Conservation (phyloP, 2,329 filamentous ascomycete species). For the Aaosphaeria arxii region DNA sequence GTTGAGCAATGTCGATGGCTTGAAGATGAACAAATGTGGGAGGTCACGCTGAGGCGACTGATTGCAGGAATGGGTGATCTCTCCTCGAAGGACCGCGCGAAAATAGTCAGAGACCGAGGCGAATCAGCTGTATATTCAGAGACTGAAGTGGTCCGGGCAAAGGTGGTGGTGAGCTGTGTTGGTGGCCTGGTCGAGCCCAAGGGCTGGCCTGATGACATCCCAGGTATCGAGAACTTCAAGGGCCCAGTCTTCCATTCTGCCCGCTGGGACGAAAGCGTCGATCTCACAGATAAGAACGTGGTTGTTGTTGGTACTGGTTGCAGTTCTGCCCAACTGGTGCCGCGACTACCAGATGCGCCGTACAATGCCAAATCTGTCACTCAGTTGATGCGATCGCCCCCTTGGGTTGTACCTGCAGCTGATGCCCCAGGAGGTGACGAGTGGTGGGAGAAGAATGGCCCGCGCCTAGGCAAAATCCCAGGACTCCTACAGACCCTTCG, state of each 20-base stretch:
- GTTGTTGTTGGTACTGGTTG: constrained; percentile 59
- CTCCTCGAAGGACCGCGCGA: constrained; percentile 45
- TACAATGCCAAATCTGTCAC: constrained; percentile 56
- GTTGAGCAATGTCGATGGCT: constrained; percentile 53
- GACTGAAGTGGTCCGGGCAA: constrained; percentile 52
- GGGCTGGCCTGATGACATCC: constrained; percentile 48
- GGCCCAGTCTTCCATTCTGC: constrained; percentile 59
- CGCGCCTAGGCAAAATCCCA: constrained; percentile 48
- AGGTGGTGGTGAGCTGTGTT: constrained; percentile 54
- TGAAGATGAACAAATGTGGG: constrained; percentile 54
- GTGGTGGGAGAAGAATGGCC: constrained; percentile 47
- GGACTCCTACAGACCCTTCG: constrained; percentile 48
- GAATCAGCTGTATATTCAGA: constrained; percentile 47
- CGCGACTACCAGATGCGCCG: constrained; percentile 46
- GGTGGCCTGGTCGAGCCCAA: constrained; percentile 57
- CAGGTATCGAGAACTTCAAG: constrained; percentile 53
- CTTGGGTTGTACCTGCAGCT: constrained; percentile 51
- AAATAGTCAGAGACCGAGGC: constrained; percentile 45
- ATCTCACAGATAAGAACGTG: constrained; percentile 55
- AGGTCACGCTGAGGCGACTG: constrained; percentile 51
- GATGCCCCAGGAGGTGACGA: constrained; percentile 38
- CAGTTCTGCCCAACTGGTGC: constrained; percentile 57
- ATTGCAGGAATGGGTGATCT: constrained; percentile 55
- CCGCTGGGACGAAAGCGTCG: constrained; percentile 53
- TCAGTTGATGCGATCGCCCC: constrained; percentile 57